phyloP scores from a whole-genome alignment of 2,329 filamentous ascomycete species.

The Teratosphaeria viscida region DNA sequence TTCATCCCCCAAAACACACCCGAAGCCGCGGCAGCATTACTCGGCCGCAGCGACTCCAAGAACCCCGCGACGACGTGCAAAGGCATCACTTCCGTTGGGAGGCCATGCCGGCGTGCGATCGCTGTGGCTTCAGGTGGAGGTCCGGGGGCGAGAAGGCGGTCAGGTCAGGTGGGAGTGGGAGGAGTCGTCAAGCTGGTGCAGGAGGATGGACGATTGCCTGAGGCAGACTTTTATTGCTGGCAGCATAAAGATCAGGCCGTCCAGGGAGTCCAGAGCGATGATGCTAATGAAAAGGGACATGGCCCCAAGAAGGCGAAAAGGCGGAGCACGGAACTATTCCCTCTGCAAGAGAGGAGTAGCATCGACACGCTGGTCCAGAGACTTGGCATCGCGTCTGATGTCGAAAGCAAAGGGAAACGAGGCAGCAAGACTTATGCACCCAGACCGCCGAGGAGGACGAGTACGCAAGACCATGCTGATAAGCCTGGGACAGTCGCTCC shows the following conservation, averaged over 20 bases:
- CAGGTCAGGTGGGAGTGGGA: background rate
- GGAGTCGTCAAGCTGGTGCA: conserved; percentile 33
- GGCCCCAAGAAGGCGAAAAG: background rate
- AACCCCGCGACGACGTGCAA: conserved; percentile 76
- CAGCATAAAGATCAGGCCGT: conserved; percentile 84
- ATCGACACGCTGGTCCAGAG: conserved; percentile 78
- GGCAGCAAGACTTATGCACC: conserved; percentile 7
- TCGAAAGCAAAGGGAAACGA: conserved; percentile 4
- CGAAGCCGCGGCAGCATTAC: conserved; percentile 49
- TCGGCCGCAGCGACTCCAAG: conserved; percentile 73
- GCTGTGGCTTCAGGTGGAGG: conserved; percentile 17
- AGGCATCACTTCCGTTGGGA: conserved; percentile 73
- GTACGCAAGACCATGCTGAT: conserved; percentile 3
- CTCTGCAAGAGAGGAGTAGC: conserved; percentile 59
- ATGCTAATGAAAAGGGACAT: conserved; percentile 2
- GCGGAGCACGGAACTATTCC: conserved; percentile 37
- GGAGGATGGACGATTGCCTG: conserved; percentile 44
- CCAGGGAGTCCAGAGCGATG: conserved; percentile 6
- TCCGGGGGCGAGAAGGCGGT: background rate
- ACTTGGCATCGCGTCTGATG: conserved; percentile 42
- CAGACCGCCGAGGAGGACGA: conserved; percentile 6
- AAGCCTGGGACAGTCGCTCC: background rate
- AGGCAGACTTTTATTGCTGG: conserved; percentile 72
- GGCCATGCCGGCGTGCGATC: conserved; percentile 68
- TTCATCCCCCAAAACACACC: conserved; percentile 50